A percentile compares a stretch with the other conserved stretches of the same genome.
Conservation (phyloP, 2,329 filamentous ascomycete genomes). For the Phoma sp. region DNA sequence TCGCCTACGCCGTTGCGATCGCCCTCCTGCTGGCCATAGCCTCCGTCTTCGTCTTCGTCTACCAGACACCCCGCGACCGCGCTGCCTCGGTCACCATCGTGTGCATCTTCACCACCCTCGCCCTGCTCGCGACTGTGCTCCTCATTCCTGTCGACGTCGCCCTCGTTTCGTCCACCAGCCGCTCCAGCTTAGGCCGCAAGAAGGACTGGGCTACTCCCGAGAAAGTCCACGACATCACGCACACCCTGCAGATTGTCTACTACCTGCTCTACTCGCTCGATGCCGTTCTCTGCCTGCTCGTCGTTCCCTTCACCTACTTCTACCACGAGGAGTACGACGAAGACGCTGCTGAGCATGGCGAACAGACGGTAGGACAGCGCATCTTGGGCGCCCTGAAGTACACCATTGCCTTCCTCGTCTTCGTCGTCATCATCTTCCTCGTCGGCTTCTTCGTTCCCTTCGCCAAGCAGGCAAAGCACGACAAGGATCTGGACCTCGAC, state of each 20-base stretch:
- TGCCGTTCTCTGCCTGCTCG: slow-evolving; percentile 83
- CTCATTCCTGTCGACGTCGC: slow-evolving; percentile 95
- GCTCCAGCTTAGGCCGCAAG: slow-evolving; percentile 77
- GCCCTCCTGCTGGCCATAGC: slow-evolving; percentile 78
- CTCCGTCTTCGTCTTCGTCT: slow-evolving; percentile 86
- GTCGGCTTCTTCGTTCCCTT: slow-evolving; percentile 94
- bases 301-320: slow-evolving; percentile 97
- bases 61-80: slow-evolving; percentile 87
- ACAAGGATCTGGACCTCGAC: slow-evolving; percentile 79
- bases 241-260: slow-evolving; percentile 86
- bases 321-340: slow-evolving; percentile 98
- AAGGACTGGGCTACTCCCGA: slow-evolving; percentile 94
- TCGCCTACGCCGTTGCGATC: slow-evolving; percentile 86
- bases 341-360: slow-evolving; percentile 80
- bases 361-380: slow-evolving; percentile 72
- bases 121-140: slow-evolving; percentile 88
- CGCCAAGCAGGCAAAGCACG: slow-evolving; percentile 67
- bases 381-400: slow-evolving; percentile 90
- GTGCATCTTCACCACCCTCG: slow-evolving; percentile 84
- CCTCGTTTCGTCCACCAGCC: slow-evolving; percentile 86
- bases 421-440: slow-evolving; percentile 84
- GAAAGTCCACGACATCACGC: slow-evolving; percentile 77
- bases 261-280: slow-evolving; percentile 93
- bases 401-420: slow-evolving; percentile 80
- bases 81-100: slow-evolving; percentile 82